These are phyloP conservation scores for Gaertneriomyces sp. DNA, from an alignment of 192 early-diverging fungal genomes.

Conservation along the genomic window DNA sequence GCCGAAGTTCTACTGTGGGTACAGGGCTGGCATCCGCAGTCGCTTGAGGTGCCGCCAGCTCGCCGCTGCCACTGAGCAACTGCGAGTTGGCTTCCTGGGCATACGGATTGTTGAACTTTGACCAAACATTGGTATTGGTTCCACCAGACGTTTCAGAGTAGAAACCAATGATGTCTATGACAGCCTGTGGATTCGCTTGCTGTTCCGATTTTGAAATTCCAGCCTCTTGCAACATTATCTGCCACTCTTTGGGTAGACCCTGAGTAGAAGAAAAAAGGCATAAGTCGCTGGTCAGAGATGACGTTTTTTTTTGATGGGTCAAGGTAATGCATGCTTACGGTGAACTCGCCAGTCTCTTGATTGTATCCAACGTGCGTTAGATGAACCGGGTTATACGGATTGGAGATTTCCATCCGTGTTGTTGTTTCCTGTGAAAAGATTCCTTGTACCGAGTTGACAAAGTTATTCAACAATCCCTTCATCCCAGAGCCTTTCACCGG, in stretches of 20 bases:
- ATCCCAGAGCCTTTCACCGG: conserved; percentile 13
- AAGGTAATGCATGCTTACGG: conserved; percentile 25
- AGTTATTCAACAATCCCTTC: conserved; percentile 35
- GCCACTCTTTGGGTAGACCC: conserved; percentile 95
- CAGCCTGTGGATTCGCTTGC: conserved; percentile 81
- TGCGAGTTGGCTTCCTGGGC: conserved; percentile 20
- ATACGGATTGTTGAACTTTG: conserved; percentile 40
- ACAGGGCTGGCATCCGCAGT: conserved; percentile 21
- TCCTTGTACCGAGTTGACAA: conserved; percentile 32
- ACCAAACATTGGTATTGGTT: conserved; percentile 24
- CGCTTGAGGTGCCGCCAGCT: neutral
- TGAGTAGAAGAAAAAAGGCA: conserved; percentile 28
- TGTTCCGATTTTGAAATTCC: conserved; percentile 95
- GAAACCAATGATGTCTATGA: conserved; percentile 52
- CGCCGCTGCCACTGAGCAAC: conserved; percentile 3
- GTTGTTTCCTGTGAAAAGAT: conserved; percentile 23
- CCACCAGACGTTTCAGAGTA: conserved; percentile 36
- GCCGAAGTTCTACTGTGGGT: conserved; percentile 18
- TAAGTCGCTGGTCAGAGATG: conserved; percentile 18
- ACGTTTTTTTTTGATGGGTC: neutral
- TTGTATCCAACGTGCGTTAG: conserved; percentile 98
- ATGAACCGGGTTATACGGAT: conserved; percentile 94
- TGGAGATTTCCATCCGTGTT: conserved; percentile 63
- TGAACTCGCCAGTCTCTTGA: conserved; percentile 85
- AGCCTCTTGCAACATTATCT: conserved; percentile 82